Evolutionary conservation across 2,329 filamentous ascomycete genomes (phyloP).

Genomic region (Stachybotrys elegans): DNA sequence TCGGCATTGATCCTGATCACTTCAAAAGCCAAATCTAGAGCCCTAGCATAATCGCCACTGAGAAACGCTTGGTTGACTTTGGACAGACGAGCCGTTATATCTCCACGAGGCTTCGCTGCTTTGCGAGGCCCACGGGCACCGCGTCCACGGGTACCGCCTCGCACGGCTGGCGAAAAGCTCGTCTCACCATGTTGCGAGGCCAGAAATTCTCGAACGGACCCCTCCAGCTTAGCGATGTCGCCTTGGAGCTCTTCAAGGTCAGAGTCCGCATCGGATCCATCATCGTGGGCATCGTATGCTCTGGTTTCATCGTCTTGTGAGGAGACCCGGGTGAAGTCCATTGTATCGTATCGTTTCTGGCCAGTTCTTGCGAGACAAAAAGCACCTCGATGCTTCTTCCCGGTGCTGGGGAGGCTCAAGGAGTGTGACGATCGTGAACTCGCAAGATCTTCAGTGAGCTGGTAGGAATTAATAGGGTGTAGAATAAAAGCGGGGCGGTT

Average conservation of each 20-base stretch:
- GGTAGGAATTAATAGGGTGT: too few species aligned
- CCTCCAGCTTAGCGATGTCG: constrained; percentile 38
- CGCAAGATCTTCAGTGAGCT: too few species aligned
- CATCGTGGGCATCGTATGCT: constrained; percentile 12
- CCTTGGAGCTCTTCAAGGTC: constrained; percentile 38
- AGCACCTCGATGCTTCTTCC: too few species aligned
- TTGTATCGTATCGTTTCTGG: too few species aligned
- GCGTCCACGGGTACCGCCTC: constrained; percentile 18
- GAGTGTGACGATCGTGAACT: too few species aligned
- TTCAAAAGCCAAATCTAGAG: constrained; percentile 54
- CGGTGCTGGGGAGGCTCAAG: too few species aligned
- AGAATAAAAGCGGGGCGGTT: too few species aligned
- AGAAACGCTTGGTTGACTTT: constrained; percentile 66
- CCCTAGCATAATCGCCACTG: constrained; percentile 53
- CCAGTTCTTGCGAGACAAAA: too few species aligned
- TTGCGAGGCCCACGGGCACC: constrained; percentile 46
- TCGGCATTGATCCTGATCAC: constrained; percentile 65
- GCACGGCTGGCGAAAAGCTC: constrained; percentile 11
- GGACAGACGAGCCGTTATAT: constrained; percentile 64
- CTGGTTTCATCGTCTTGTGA: too few species aligned
- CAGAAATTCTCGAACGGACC: constrained; percentile 35
- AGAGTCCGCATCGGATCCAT: constrained; percentile 36
- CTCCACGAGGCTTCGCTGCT: constrained; percentile 62
- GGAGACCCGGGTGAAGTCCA: too few species aligned
- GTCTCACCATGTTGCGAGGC: constrained; percentile 27